Evolutionary conservation across 2,329 filamentous ascomycete genomes (phyloP), one percentile per base, ranked within the genome.

Genomic region (Fusarium mundagurra): DNA sequence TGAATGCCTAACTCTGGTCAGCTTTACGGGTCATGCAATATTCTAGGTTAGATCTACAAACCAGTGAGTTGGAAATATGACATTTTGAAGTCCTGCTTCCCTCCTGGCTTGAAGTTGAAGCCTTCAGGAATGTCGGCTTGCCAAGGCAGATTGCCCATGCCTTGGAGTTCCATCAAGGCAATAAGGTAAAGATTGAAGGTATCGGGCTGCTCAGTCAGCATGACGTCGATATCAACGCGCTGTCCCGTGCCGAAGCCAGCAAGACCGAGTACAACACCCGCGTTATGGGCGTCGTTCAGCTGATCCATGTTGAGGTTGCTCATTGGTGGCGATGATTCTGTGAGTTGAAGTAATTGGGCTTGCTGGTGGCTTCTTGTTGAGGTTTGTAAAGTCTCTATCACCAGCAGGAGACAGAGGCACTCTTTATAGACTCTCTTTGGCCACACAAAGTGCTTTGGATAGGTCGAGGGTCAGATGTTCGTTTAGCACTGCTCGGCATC

Each of bases 401-500:
- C 5, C 14, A 13, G 3, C 13, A 31, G 3, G 20, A 33, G 14
- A 12, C 10, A 1, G 47, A 31, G 6, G 20, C 8, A 1, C 7
- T 3, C 20, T 50, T 50, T 31, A 50, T 50, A 50, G 20, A n/a
- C 2, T 1, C 6, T 0, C 17, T 0, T 12, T 3, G 5, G 18
- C 0, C 0, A 6, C 3, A 3, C 0, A 3, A 12, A 18, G 5
- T 50, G 2, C 3, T 5, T 12, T 6, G 3, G 20, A 3, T 1
- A 17, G 5, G 7, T 9, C 10, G 7, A 17, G 29, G 10, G 1
- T 29, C 24, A 3, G 9, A 2, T 12, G 3, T 1, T 12, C 29
- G 4, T 9, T 4, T 31, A 31, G 20, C 20, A 12, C 20, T 8
- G 4, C 27, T 31, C 1, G 9, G 1, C 20, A 8, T 48, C 6